A percentile compares a stretch with the other conserved stretches of the same genome.
phyloP scores from a whole-genome alignment of 306 rosid species.

The Sphenostylis stenocarpa region DNA sequence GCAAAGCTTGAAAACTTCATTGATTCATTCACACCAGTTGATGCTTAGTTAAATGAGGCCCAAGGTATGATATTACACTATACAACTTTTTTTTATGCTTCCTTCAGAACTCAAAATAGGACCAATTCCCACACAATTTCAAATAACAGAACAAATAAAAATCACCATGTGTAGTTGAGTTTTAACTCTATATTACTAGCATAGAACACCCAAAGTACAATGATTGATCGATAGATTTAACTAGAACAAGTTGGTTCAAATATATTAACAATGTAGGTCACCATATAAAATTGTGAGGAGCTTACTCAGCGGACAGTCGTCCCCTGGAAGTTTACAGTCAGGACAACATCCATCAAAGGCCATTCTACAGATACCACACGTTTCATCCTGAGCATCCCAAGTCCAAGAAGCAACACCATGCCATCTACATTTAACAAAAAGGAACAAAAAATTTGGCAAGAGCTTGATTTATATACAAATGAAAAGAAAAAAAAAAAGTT shows the following conservation, averaged over 20 bases:
- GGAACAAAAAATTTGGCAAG: neutral
- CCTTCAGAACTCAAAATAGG: neutral
- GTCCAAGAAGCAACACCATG: constrained; percentile 95
- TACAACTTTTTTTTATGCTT: neutral
- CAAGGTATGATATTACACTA: neutral
- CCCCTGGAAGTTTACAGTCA: constrained; percentile 92
- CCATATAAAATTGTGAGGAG: neutral
- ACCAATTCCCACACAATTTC: neutral
- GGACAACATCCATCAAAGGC: constrained; percentile 96
- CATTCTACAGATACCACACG: constrained; percentile 94
- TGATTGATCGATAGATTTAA: neutral
- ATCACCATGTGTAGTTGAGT: neutral
- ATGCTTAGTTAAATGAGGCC: neutral
- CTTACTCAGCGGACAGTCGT: constrained; percentile 92
- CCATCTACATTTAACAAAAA: constrained; percentile 58
- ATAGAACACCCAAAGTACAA: neutral
- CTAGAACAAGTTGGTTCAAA: neutral
- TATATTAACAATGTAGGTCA: neutral
- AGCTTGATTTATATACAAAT: neutral
- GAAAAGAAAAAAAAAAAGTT: neutral
- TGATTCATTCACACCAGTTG: neutral
- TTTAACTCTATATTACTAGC: neutral
- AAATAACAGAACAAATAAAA: neutral
- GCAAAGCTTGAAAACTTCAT: neutral
- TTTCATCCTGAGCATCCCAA: constrained; percentile 92